These are phyloP conservation scores for Rhodocollybia butyracea DNA, from an alignment of 768 basidiomycete genomes.

Conservation along the genomic window DNA sequence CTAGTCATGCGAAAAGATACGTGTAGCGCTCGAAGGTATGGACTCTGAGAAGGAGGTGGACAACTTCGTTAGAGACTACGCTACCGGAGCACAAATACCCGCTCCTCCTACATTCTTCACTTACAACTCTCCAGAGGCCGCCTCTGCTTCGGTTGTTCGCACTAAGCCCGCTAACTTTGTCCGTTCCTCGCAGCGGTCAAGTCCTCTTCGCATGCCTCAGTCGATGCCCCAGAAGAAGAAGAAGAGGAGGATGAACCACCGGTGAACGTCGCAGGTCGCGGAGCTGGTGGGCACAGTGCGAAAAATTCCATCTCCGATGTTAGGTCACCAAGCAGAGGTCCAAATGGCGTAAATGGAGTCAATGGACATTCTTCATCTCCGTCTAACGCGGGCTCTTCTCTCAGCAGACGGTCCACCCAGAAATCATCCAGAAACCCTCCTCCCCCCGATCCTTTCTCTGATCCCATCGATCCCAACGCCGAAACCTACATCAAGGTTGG, in stretches of 20 bases:
- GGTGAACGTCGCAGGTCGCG: conserved; percentile 66
- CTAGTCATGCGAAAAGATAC: conserved; percentile 68
- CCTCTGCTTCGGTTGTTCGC: background rate
- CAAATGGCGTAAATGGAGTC: conserved; percentile 24
- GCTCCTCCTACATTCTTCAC: conserved; percentile 62
- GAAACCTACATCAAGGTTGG: conserved; percentile 74
- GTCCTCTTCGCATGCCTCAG: conserved; percentile 2
- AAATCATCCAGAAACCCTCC: conserved; percentile 21
- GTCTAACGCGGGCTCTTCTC: conserved; percentile 7
- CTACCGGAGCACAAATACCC: conserved; percentile 62
- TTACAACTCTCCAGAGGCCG: conserved; percentile 1
- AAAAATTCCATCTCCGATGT: conserved; percentile 29
- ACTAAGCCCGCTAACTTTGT: conserved; percentile 7
- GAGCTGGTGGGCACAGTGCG: conserved; percentile 51
- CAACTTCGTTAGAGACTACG: conserved; percentile 62
- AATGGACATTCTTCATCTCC: conserved; percentile 13
- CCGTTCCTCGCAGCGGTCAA: conserved; percentile 1
- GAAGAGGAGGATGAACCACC: conserved; percentile 44
- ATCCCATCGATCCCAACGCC: conserved; percentile 61
- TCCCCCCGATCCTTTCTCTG: conserved; percentile 44
- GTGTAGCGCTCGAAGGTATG: conserved; percentile 63
- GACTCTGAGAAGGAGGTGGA: conserved; percentile 67
- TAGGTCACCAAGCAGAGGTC: conserved; percentile 25
- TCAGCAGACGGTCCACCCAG: conserved; percentile 21
- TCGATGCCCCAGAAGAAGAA: conserved; percentile 10